Evolutionary conservation across 805 yeast species (phyloP).

Genomic region (Candida mattraensis): DNA sequence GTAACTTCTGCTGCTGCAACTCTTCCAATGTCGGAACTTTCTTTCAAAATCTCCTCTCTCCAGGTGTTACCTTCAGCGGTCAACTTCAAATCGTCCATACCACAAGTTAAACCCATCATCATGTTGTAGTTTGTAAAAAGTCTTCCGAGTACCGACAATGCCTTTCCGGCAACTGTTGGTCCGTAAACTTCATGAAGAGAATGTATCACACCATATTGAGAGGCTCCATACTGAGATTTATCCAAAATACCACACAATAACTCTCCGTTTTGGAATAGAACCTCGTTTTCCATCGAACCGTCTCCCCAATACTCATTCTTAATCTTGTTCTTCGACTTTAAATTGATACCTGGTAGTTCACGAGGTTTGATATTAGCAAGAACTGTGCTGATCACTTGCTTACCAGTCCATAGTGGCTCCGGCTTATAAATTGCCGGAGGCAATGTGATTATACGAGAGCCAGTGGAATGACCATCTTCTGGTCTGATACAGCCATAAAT

Average conservation of each 20-base stretch:
- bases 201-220: slow-evolving; percentile 95
- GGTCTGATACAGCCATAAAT: slow-evolving; percentile 94
- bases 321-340: slow-evolving; percentile 80
- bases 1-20: slow-evolving; percentile 94
- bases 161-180: slow-evolving; percentile 82
- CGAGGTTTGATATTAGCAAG: slow-evolving; percentile 84
- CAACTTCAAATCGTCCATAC: slow-evolving; percentile 97
- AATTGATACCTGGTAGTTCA: slow-evolving; percentile 87
- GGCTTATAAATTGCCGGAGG: slow-evolving; percentile 93
- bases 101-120: slow-evolving; percentile 95
- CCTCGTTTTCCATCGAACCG: slow-evolving; percentile 81
- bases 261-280: slow-evolving; percentile 83
- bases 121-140: slow-evolving; percentile 91
- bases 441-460: slow-evolving; percentile 63
- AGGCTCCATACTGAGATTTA: slow-evolving; percentile 97
- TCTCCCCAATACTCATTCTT: slow-evolving; percentile 95
- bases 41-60: slow-evolving; percentile 80
- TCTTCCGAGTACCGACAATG: slow-evolving; percentile 90
- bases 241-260: slow-evolving; percentile 90
- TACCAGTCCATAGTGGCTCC: slow-evolving; percentile 94
- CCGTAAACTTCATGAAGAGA: slow-evolving; percentile 96
- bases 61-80: slow-evolving; percentile 88
- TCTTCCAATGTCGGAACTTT: slow-evolving; percentile 80
- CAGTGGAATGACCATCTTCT: slow-evolving; percentile 93
- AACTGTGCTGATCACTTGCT: slow-evolving; percentile 92